phyloP scores from a whole-genome alignment of 2,329 filamentous ascomycete species.

The Penicillium sp. region DNA sequence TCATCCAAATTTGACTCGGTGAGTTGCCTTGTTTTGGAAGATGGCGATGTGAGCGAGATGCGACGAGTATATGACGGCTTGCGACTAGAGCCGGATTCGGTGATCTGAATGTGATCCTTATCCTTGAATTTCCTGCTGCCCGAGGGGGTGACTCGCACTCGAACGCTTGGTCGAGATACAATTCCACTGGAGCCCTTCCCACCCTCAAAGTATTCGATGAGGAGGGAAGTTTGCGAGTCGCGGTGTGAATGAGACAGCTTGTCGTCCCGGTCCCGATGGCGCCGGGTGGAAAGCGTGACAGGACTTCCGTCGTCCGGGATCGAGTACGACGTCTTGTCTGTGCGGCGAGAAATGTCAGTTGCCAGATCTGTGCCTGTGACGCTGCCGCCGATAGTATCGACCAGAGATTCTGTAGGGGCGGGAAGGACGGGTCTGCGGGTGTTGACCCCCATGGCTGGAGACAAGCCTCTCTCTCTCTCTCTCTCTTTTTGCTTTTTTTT shows the following conservation, averaged over 20 bases:
- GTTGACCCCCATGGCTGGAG: constrained; percentile 49
- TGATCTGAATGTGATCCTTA: constrained; percentile 82
- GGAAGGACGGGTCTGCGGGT: constrained; percentile 50
- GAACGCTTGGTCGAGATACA: constrained; percentile 76
- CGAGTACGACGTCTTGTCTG: constrained; percentile 52
- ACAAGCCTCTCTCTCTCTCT: constrained; percentile 5
- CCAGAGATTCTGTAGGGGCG: constrained; percentile 52
- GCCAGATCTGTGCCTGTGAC: constrained; percentile 48
- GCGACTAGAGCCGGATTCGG: constrained; percentile 71
- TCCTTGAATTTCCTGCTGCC: constrained; percentile 52
- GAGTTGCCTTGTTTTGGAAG: constrained; percentile 38
- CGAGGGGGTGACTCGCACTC: constrained; percentile 77
- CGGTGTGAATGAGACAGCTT: constrained; percentile 55
- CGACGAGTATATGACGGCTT: constrained; percentile 69
- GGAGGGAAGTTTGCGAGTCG: constrained; percentile 79
- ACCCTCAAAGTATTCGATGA: constrained; percentile 94
- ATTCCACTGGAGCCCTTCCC: constrained; percentile 58
- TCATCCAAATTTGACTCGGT: constrained; percentile 54
- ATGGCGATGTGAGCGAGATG: constrained; percentile 59
- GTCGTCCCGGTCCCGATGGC: constrained; percentile 58
- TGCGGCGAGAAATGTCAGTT: constrained; percentile 52
- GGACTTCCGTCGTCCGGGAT: constrained; percentile 64
- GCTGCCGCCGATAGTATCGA: constrained; percentile 46
- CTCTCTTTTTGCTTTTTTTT: constrained; percentile 12
- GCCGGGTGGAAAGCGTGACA: constrained; percentile 79